A percentile compares a stretch with the other conserved stretches of the same genome.
Conservation (phyloP, 768 basidiomycete genomes). For the Collybiopsis confluens region DNA sequence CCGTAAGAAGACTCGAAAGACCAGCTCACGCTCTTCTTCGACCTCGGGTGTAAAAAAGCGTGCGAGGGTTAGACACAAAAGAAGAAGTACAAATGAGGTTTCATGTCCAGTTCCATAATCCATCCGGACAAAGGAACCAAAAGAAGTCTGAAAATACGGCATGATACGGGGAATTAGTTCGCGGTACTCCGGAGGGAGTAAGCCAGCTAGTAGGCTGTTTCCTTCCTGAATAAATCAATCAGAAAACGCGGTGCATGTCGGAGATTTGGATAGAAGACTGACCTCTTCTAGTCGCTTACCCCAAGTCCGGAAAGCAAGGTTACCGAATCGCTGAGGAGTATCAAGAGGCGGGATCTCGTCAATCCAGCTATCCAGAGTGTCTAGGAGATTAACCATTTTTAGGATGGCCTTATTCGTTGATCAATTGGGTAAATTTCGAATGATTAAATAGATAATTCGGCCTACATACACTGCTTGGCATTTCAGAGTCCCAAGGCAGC, state of each 20-base stretch:
- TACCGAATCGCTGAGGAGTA: slow-evolving; percentile 85
- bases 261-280: slow-evolving; percentile 14
- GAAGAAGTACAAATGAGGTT: slow-evolving; percentile 77
- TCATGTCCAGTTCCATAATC: slow-evolving; percentile 99
- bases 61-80: slow-evolving; percentile 67
- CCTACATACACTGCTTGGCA: slow-evolving; percentile 31
- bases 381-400: slow-evolving; percentile 52
- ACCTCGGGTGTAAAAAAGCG: slow-evolving; percentile 57
- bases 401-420: slow-evolving; percentile 37
- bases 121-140: slow-evolving; percentile 86
- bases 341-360: slow-evolving; percentile 73
- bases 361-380: slow-evolving; percentile 69
- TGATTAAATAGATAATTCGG: neutral
- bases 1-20: slow-evolving; percentile 62
- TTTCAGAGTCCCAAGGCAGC: slow-evolving; percentile 38
- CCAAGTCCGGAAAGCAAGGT: slow-evolving; percentile 87
- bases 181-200: slow-evolving; percentile 44
- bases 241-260: neutral
- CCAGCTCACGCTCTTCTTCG: slow-evolving; percentile 57
- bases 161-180: slow-evolving; percentile 58
- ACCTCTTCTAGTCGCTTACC: slow-evolving; percentile 77
- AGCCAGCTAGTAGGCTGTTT: slow-evolving; percentile 41
- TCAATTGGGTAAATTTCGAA: neutral
- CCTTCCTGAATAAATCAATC: slow-evolving; percentile 38
- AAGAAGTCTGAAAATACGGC: slow-evolving; percentile 77